phyloP scores from a whole-genome alignment of 2,329 filamentous ascomycete species.

The Aspergillus fumigatiaffinis region DNA sequence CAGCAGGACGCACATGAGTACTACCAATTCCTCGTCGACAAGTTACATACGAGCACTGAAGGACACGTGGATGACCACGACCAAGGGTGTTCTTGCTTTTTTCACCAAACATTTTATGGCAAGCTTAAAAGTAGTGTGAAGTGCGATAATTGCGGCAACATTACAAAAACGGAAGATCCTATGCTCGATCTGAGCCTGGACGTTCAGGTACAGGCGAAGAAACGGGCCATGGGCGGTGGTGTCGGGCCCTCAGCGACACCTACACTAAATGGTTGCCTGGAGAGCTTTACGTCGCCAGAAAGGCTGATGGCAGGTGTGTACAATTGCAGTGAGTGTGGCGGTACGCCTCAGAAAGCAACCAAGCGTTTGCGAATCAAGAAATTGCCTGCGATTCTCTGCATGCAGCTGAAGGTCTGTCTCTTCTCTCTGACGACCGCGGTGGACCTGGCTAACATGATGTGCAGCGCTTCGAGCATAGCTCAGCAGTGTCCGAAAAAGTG shows the following conservation, averaged over 20 bases:
- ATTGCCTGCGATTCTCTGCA: constrained; percentile 81
- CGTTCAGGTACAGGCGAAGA: constrained; percentile 67
- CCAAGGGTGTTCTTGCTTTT: constrained; percentile 73
- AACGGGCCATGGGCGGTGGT: constrained; percentile 37
- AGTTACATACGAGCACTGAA: constrained; percentile 75
- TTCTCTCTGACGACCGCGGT: neutral
- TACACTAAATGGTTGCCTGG: constrained; percentile 70
- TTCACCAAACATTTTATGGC: constrained; percentile 92
- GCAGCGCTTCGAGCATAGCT: constrained; percentile 70
- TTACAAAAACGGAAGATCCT: constrained; percentile 78
- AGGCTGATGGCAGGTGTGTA: constrained; percentile 73
- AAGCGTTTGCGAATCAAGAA: constrained; percentile 81
- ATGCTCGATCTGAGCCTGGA: constrained; percentile 89
- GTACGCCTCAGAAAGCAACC: constrained; percentile 68
- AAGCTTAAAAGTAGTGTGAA: constrained; percentile 87
- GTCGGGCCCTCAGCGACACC: constrained; percentile 42
- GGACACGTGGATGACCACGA: constrained; percentile 59
- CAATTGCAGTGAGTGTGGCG: constrained; percentile 75
- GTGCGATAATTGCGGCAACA: constrained; percentile 80
- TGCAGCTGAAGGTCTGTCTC: constrained; percentile 76
- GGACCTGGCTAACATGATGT: constrained; percentile 3
- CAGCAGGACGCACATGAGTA: constrained; percentile 98
- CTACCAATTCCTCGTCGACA: constrained; percentile 91
- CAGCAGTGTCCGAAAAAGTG: constrained; percentile 76
- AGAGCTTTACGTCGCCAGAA: constrained; percentile 82